These are phyloP conservation scores for Sanghuangporus weigelae DNA, from an alignment of 1,284 basidiomycete species.

Conservation along the genomic window DNA sequence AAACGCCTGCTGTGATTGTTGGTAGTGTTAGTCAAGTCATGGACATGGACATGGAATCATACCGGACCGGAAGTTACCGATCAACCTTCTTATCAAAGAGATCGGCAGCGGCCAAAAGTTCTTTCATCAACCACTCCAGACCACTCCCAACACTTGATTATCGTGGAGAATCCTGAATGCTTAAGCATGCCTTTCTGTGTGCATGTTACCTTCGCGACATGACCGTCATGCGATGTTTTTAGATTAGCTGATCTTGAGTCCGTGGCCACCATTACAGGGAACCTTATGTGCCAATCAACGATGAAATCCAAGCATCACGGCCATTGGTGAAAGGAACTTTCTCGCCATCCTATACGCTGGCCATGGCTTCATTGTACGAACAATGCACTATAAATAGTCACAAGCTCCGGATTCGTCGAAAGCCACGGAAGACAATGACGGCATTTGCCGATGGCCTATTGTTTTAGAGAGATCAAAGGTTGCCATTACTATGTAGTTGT, in stretches of 20 bases:
- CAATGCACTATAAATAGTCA: not conserved
- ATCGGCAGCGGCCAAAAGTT: not conserved
- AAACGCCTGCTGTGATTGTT: not conserved
- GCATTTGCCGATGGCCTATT: not conserved
- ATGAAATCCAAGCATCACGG: not conserved
- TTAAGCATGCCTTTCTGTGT: too few relatives aligned
- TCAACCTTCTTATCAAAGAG: not conserved
- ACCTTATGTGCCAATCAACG: not conserved
- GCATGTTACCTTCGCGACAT: too few relatives aligned
- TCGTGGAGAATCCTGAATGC: too few relatives aligned
- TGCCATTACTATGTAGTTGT: not conserved
- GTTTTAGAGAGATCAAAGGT: not conserved
- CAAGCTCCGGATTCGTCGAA: not conserved
- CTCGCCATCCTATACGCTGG: not conserved
- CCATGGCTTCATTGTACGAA: not conserved
- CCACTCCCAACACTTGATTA: too few relatives aligned
- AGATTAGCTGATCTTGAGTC: not conserved
- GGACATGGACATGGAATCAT: not conserved
- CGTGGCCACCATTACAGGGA: not conserved
- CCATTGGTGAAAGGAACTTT: not conserved
- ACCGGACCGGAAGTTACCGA: not conserved
- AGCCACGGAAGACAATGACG: not conserved
- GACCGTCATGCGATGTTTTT: too few relatives aligned
- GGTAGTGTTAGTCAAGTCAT: too few relatives aligned
- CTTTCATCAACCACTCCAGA: too few relatives aligned